phyloP scores from a whole-genome alignment of 2,329 filamentous ascomycete species.

The Madurella mycetomatis region DNA sequence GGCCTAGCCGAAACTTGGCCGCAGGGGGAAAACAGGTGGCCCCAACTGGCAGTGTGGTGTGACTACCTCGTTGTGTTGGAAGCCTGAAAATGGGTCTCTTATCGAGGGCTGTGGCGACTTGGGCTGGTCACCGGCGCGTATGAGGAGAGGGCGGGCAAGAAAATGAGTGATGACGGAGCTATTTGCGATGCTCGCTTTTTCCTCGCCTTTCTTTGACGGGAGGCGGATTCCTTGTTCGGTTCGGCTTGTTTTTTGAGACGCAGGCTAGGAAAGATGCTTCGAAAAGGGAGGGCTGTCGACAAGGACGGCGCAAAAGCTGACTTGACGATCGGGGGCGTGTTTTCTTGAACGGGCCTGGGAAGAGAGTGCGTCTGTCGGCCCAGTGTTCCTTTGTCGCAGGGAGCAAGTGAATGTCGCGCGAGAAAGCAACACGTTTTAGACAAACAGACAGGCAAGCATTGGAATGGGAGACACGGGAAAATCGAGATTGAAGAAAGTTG shows the following conservation, averaged over 20 bases:
- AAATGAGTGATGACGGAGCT: constrained; percentile 17
- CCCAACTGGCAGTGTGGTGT: constrained; percentile 33
- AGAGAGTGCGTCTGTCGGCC: constrained; percentile 20
- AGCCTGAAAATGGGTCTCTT: constrained; percentile 31
- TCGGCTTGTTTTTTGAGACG: constrained; percentile 1
- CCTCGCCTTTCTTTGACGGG: constrained; percentile 18
- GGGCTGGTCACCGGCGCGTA: constrained; percentile 14
- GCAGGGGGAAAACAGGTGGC: constrained; percentile 29
- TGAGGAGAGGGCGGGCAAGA: constrained; percentile 5
- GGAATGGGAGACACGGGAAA: constrained; percentile 14
- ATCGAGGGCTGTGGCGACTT: constrained; percentile 26
- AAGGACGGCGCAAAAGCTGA: constrained; percentile 5
- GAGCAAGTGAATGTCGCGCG: constrained; percentile 37
- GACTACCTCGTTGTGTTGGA: constrained; percentile 23
- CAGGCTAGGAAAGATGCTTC: not conserved
- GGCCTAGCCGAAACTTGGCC: constrained; percentile 26
- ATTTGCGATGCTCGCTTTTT: constrained; percentile 10
- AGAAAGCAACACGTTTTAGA: constrained; percentile 25
- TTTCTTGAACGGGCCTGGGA: constrained; percentile 8
- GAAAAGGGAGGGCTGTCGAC: not conserved
- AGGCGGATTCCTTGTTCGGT: constrained; percentile 18
- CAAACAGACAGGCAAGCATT: constrained; percentile 25
- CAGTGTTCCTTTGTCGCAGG: constrained; percentile 31
- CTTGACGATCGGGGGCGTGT: constrained; percentile 8
- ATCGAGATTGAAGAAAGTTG: constrained; percentile 1